Conservation (phyloP, 2,329 filamentous ascomycete genomes). For the Fusarium lyarnte region DNA sequence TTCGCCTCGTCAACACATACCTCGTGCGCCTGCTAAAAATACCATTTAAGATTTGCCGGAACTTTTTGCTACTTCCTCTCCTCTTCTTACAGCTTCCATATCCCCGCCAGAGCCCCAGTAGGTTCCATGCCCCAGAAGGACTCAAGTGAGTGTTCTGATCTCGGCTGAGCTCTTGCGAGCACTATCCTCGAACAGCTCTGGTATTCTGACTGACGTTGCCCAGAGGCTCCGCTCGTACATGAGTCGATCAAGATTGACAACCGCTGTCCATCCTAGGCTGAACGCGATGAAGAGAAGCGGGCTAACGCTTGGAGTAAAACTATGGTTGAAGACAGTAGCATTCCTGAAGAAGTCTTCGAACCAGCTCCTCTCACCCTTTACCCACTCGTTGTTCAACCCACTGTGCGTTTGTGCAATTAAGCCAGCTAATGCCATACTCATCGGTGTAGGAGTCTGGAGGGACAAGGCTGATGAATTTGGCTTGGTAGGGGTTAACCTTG, state of each 20-base stretch:
- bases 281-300: background rate
- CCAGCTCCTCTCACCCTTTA: background rate
- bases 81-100: background rate
- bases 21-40: background rate
- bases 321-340: background rate
- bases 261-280: background rate
- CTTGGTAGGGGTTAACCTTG: background rate
- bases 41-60: background rate
- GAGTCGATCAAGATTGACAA: background rate
- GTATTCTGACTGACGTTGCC: background rate
- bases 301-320: accelerated
- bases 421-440: background rate
- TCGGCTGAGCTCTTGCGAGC: background rate
- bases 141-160: background rate
- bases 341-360: background rate
- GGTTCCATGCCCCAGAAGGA: accelerated
- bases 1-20: background rate
- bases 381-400: background rate
- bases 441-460: background rate
- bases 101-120: background rate
- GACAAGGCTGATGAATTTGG: background rate
- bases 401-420: background rate
- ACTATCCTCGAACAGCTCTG: background rate
- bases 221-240: background rate
- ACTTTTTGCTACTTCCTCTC: background rate